Base-by-base conservation (phyloP, 2,329 filamentous ascomycete genomes). In the Ophiostoma populinum region DNA sequence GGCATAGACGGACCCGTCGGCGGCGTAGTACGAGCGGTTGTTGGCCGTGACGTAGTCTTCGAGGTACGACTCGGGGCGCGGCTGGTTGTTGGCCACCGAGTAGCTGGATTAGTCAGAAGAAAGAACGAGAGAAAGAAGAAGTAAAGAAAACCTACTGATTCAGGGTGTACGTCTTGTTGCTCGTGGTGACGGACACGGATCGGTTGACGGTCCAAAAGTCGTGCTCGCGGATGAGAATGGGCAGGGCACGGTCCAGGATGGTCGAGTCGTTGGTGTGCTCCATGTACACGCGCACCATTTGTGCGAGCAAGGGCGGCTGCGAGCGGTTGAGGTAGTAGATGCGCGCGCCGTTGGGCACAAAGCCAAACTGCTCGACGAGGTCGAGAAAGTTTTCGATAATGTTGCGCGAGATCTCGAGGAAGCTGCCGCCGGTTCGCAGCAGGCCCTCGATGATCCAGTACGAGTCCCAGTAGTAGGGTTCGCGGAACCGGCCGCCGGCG, bases 391-490 rank as follows among this genome's bases (percentile, higher is more conserved):
- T 80, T 47, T 78, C 71, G 41, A 79, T 75, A 20, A 70, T 75
- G 51, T 79, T 76, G 47, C 61, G 63, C 4, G 73, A 67, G 40
- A 79, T 75, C 22, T 67, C 52, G 6, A 65, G 65, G 42, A 77
- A 79, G 29, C 64, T 63, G 24, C 74, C 75, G 12, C 70, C 64
- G 0, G 72, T 78, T 31, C 74, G 64, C 22, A 79, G 53, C 17
- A 80, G 58, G 17, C 75, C 75, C 52, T 75, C 67, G 31, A 79
- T 45, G 32, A 78, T 75, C 72, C 70, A 77, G 55, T 67, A 78
- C 21, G 70, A 73, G 50, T 79, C 73, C 74, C 74, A 79, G 51
- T 79, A 79, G 48, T 79, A 80, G 2, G 70, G 64, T 51, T 80
- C 75, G 22, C 74, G 61, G 57, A 80, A 80, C 20, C 75, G 69